A percentile compares a stretch with the other conserved stretches of the same genome.
phyloP scores from a whole-genome alignment of 1,284 basidiomycete species.

The Ustilago tritici region DNA sequence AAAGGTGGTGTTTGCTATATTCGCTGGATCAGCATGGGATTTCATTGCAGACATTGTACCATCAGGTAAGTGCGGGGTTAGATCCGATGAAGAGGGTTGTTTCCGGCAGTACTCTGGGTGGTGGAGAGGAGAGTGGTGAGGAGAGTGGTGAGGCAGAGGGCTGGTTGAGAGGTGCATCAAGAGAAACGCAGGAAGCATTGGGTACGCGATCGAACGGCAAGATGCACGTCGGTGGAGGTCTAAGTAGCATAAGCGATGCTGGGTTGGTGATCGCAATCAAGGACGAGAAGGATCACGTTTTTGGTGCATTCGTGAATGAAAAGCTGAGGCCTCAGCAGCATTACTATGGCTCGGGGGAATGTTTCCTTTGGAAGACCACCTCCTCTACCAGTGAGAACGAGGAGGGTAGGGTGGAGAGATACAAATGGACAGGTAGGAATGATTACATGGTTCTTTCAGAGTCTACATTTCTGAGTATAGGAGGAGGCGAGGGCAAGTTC shows the following conservation, averaged over 20 bases:
- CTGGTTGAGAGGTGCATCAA: conserved; percentile 60
- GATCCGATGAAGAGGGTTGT: conserved; percentile 31
- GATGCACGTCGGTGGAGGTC: conserved; percentile 48
- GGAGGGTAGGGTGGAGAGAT: conserved; percentile 73
- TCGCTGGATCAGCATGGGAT: conserved; percentile 96
- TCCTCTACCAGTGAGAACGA: conserved; percentile 14
- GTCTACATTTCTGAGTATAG: conserved; percentile 71
- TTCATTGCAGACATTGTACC: conserved; percentile 82
- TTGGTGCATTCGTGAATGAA: conserved; percentile 68
- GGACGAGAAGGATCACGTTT: conserved; percentile 62
- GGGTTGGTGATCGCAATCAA: conserved; percentile 63
- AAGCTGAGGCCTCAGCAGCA: conserved; percentile 56
- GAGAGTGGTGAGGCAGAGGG: conserved; percentile 32
- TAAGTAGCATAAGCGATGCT: conserved; percentile 53
- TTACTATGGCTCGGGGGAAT: conserved; percentile 67
- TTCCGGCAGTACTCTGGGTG: conserved; percentile 8
- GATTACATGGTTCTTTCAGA: conserved; percentile 87
- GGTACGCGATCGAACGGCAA: conserved; percentile 19
- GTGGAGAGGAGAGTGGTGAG: conserved; percentile 7
- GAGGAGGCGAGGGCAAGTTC: conserved; percentile 65
- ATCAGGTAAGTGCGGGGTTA: conserved; percentile 49
- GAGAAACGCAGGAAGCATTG: conserved; percentile 50
- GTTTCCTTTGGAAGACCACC: conserved; percentile 70
- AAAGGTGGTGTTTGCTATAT: conserved; percentile 88
- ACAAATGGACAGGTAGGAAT: conserved; percentile 89